phyloP scores from a whole-genome alignment of 768 basidiomycete species.

The Mycena kentingensis region DNA sequence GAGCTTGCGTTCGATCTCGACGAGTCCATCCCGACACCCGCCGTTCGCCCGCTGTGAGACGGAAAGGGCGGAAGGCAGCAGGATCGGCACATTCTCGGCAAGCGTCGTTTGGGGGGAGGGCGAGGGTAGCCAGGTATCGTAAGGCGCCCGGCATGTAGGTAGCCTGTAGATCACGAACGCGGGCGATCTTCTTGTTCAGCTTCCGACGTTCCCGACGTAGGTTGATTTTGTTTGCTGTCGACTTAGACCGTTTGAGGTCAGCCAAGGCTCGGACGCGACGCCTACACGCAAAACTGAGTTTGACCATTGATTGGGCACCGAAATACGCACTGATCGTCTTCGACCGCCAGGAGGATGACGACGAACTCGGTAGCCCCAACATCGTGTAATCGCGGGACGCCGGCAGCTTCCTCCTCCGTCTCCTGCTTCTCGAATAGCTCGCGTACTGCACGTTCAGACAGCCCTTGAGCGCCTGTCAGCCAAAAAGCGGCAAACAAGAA shows the following conservation, averaged over 20 bases:
- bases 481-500: not conserved
- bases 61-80: not conserved
- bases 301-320: not conserved
- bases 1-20: not conserved
- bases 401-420: not conserved
- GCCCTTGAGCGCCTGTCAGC: not conserved
- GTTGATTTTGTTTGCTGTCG: not conserved
- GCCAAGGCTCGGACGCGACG: not conserved
- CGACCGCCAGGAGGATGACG: slow-evolving; percentile 15
- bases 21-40: not conserved
- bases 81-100: not conserved
- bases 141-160: slow-evolving; percentile 8
- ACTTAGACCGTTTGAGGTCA: slow-evolving; percentile 7
- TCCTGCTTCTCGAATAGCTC: slow-evolving; percentile 22
- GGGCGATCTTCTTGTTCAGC: not conserved
- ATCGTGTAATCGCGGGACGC: slow-evolving; percentile 17
- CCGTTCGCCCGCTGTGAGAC: not conserved
- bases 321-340: slow-evolving; percentile 24
- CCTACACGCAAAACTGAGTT: not conserved
- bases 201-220: not conserved
- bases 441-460: slow-evolving; percentile 17
- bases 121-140: not conserved
- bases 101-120: not conserved
- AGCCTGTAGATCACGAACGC: slow-evolving; percentile 7
- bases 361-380: slow-evolving; percentile 21